Evolutionary conservation across 805 yeast genomes (phyloP).

Genomic region (Monosporozyma siamensis): DNA sequence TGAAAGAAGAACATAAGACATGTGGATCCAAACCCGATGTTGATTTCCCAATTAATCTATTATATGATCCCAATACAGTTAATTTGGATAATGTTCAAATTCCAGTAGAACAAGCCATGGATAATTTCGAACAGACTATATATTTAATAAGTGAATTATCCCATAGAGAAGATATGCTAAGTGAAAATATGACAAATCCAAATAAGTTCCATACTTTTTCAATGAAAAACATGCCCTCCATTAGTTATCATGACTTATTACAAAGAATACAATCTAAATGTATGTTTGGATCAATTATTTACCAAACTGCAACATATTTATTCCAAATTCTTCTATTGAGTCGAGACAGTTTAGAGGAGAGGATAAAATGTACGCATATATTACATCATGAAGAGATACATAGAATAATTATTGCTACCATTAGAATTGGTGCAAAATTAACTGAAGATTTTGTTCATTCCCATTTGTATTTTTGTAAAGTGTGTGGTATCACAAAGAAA

Average conservation of each 20-base stretch:
- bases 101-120: conserved; percentile 8
- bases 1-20: not conserved
- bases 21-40: not conserved
- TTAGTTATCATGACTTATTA: conserved; percentile 19
- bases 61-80: conserved; percentile 3
- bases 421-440: conserved; percentile 36
- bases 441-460: conserved; percentile 37
- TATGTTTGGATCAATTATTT: conserved; percentile 23
- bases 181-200: conserved; percentile 1
- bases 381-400: conserved; percentile 34
- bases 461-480: conserved; percentile 37
- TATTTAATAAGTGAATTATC: conserved; percentile 10
- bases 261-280: conserved; percentile 24
- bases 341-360: conserved; percentile 3
- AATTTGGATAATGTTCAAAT: conserved; percentile 1
- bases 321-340: conserved; percentile 17
- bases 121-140: conserved; percentile 14
- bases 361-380: conserved; percentile 19
- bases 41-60: not conserved
- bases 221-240: conserved; percentile 25
- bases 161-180: conserved; percentile 4
- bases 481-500: conserved; percentile 33
- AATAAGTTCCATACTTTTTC: conserved; percentile 12
- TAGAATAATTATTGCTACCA: conserved; percentile 36
- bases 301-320: conserved; percentile 23